These are phyloP conservation scores for Melampsora larici-populina DNA, from an alignment of 1,284 basidiomycete species.

Conservation along the genomic window DNA sequence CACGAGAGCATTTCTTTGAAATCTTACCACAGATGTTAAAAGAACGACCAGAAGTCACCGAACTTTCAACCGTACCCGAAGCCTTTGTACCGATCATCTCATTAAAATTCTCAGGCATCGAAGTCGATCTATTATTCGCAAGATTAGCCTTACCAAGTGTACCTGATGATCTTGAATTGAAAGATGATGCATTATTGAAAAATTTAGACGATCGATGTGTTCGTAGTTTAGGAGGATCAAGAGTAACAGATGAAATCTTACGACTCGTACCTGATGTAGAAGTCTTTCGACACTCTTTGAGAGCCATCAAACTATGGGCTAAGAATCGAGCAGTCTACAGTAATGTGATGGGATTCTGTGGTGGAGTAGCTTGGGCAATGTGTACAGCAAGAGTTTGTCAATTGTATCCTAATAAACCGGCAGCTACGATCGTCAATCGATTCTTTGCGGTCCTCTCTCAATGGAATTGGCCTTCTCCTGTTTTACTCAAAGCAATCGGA, in stretches of 20 bases:
- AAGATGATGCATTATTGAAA: slow-evolving; percentile 84
- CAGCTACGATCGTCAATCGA: slow-evolving; percentile 90
- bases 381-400: slow-evolving; percentile 98
- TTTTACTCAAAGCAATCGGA: slow-evolving; percentile 91
- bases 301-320: slow-evolving; percentile 98
- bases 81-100: slow-evolving; percentile 95
- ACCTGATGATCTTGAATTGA: slow-evolving; percentile 82
- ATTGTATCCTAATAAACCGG: slow-evolving; percentile 88
- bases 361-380: slow-evolving; percentile 98
- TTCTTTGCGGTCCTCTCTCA: slow-evolving; percentile 97
- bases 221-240: slow-evolving; percentile 87
- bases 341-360: slow-evolving; percentile 95
- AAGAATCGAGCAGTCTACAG: slow-evolving; percentile 94
- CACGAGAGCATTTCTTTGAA: slow-evolving; percentile 91
- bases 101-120: slow-evolving; percentile 83
- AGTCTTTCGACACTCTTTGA: slow-evolving; percentile 87
- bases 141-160: slow-evolving; percentile 75
- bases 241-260: slow-evolving; percentile 94
- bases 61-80: slow-evolving; percentile 88
- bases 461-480: slow-evolving; percentile 98
- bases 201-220: slow-evolving; percentile 93
- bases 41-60: slow-evolving; percentile 77
- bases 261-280: slow-evolving; percentile 90
- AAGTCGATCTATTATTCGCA: slow-evolving; percentile 83
- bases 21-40: slow-evolving; percentile 86